A percentile compares a stretch with the other conserved stretches of the same genome.
These are phyloP conservation scores for Austroboletus niveus DNA, from an alignment of 1,284 basidiomycete genomes.

Conservation along the genomic window DNA sequence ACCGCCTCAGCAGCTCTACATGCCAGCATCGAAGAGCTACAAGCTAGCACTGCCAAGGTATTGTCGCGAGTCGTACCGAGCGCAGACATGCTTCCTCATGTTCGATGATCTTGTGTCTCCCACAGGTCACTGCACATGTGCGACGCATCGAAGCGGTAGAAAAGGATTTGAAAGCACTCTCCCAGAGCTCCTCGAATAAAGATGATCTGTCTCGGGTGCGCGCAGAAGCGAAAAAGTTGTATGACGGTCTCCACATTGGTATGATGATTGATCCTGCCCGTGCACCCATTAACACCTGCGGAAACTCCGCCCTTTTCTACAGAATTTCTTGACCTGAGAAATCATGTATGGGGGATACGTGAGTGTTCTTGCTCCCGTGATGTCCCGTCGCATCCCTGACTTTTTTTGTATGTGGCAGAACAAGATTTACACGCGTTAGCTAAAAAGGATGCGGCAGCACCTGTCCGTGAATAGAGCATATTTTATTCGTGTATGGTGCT, in stretches of 20 bases:
- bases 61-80: background rate
- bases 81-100: background rate
- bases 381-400: background rate
- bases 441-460: conserved; percentile 58
- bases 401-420: conserved; percentile 43
- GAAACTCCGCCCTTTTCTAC: background rate
- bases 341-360: conserved; percentile 85
- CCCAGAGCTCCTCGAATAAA: conserved; percentile 65
- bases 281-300: background rate
- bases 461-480: conserved; percentile 47
- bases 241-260: conserved; percentile 79
- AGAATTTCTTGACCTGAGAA: conserved; percentile 74
- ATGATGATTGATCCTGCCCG: conserved; percentile 22
- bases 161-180: conserved; percentile 79
- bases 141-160: conserved; percentile 84
- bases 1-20: conserved; percentile 80
- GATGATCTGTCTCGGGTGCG: conserved; percentile 76
- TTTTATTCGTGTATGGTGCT: background rate
- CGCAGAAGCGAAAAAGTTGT: conserved; percentile 82
- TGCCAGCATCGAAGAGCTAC: conserved; percentile 84
- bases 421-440: conserved; percentile 75
- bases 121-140: conserved; percentile 80
- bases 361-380: conserved; percentile 35
- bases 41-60: conserved; percentile 79
- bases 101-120: background rate